phyloP scores from a whole-genome alignment of 1,139 yeast genomes.

The Saccharomyces pastorianus region DNA sequence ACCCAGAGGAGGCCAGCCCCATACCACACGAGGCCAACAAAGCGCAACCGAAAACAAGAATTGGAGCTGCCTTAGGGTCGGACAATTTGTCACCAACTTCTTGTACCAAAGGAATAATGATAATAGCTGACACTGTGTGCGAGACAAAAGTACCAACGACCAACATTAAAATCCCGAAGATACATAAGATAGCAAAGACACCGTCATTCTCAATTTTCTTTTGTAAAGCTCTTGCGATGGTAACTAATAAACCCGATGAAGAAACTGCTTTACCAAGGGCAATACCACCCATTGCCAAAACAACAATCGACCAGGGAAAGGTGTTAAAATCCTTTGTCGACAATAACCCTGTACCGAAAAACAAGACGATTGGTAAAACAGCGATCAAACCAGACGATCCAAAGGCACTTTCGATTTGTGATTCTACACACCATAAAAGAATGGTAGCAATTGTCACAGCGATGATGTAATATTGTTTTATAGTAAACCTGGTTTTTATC shows the following conservation, averaged over 20 bases:
- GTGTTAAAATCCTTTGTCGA: slow-evolving; percentile 60
- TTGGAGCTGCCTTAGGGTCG: slow-evolving; percentile 42
- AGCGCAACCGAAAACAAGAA: slow-evolving; percentile 60
- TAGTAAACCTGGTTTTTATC: slow-evolving; percentile 50
- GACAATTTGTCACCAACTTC: slow-evolving; percentile 56
- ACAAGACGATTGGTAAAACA: slow-evolving; percentile 53
- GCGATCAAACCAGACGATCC: slow-evolving; percentile 71
- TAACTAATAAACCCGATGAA: slow-evolving; percentile 57
- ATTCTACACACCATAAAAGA: slow-evolving; percentile 62
- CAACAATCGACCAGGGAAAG: slow-evolving; percentile 71
- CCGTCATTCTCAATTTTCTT: slow-evolving; percentile 48
- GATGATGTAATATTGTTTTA: slow-evolving; percentile 57
- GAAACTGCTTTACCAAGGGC: slow-evolving; percentile 70
- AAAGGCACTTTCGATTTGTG: slow-evolving; percentile 45
- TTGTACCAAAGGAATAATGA: slow-evolving; percentile 59
- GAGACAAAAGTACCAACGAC: slow-evolving; percentile 69
- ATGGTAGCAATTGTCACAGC: slow-evolving; percentile 48
- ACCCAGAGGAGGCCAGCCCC: slow-evolving; percentile 72
- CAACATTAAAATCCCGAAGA: slow-evolving; percentile 58
- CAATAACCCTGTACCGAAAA: slow-evolving; percentile 63
- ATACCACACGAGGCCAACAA: slow-evolving; percentile 65
- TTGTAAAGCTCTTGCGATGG: slow-evolving; percentile 54
- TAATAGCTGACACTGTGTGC: slow-evolving; percentile 71
- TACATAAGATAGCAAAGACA: slow-evolving; percentile 51
- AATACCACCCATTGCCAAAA: slow-evolving; percentile 73